Conservation (phyloP, 768 basidiomycete species). For the Mycena amicta region DNA sequence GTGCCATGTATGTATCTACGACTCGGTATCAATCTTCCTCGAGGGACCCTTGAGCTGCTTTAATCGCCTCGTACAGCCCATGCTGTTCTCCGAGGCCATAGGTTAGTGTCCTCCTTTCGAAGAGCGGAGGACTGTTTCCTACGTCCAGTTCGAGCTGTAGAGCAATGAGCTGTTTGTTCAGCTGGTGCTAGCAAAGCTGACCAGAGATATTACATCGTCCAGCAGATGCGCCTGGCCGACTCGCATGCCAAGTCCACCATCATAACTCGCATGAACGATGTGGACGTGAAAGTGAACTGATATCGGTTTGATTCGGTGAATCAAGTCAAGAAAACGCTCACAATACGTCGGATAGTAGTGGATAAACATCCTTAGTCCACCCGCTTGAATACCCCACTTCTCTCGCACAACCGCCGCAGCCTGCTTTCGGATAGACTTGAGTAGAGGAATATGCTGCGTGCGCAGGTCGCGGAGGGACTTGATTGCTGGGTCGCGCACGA, state of each 20-base stretch:
- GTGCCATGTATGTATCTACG: too few relatives aligned
- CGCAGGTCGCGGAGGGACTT: conserved; percentile 78
- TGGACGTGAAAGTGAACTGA: conserved; percentile 95
- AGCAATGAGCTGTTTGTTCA: neutral
- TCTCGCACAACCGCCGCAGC: conserved; percentile 54
- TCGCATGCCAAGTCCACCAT: conserved; percentile 66
- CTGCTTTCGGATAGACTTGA: conserved; percentile 64
- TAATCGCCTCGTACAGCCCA: conserved; percentile 57
- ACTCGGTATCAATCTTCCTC: neutral
- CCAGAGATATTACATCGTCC: conserved; percentile 88
- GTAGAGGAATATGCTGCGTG: conserved; percentile 61
- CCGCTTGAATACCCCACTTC: conserved; percentile 66
- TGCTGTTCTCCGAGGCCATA: conserved; percentile 86
- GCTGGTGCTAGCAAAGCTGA: conserved; percentile 34
- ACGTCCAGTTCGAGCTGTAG: conserved; percentile 54
- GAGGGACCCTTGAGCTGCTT: conserved; percentile 34
- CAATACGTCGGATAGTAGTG: conserved; percentile 98
- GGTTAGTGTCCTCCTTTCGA: conserved; percentile 75
- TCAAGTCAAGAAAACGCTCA: conserved; percentile 39
- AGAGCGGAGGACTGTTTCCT: conserved; percentile 52
- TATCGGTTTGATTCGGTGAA: neutral
- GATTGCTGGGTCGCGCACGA: conserved; percentile 64
- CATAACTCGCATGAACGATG: conserved; percentile 77
- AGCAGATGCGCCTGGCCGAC: conserved; percentile 93
- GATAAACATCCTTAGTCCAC: conserved; percentile 75